Base-by-base conservation (phyloP, 2,329 filamentous ascomycete genomes). In the Thielaviopsis ethacetica region DNA sequence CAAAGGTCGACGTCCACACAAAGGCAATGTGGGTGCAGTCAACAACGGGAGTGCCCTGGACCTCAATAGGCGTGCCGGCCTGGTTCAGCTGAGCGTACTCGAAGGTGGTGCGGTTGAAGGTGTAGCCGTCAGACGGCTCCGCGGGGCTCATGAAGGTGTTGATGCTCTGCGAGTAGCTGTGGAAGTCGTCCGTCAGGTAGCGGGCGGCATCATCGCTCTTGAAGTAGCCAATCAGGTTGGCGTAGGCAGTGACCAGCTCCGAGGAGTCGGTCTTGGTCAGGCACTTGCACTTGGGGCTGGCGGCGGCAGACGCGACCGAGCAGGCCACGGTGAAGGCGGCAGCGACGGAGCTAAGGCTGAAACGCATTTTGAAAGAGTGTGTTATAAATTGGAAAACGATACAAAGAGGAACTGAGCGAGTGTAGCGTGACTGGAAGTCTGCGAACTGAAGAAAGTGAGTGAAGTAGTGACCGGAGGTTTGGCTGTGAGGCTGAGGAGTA, bases 201-300 rank as follows among this genome's bases (percentile, higher is more conserved):
- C 56, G 54, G 13, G 54, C 50, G 5, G 59, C 59, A 34, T 60
- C 59, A 24, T 77, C 77, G 62, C 78, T 73, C 65, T 80, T 76
- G 62, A 79, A 81, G 54, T 71, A 75, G 27, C 78, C 78, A 62
- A 80, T 77, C 0, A 81, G 71, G 0, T 72, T 71, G 27, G 71
- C 77, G 64, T 78, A 80, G 44, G 60, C 59, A 5, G 60, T 53
- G 44, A 59, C 54, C 44, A 63, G 47, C 38, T 62, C 59, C 21
- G 41, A 38, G 50, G 59, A 56, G 10, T 61, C 61, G 30, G 54
- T 56, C 54, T 62, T 61, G 57, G 57, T 61, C 17, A 63, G 54
- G 59, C 62, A 63, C 24, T 49, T 56, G 61, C 61, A 60, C 17
- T 56, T 53, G 51, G 58, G 26, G 56, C 56, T 41, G 50, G 58